Evolutionary conservation across 2,329 filamentous ascomycete genomes (phyloP).

Genomic region (Pyrenochaeta sp.): DNA sequence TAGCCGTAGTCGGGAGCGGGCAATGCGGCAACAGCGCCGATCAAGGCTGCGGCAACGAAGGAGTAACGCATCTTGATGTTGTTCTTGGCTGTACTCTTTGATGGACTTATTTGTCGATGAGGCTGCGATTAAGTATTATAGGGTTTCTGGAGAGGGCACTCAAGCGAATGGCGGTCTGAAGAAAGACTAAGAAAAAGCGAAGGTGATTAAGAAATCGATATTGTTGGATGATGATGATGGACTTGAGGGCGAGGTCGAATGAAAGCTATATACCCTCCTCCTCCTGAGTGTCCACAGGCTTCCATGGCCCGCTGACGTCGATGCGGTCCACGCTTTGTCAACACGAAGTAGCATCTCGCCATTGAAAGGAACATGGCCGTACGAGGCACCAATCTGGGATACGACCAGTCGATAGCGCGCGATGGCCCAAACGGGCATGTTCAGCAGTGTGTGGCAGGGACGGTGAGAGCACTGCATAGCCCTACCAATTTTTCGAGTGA

Average conservation of each 20-base stretch:
- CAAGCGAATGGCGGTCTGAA: slow-evolving; percentile 41
- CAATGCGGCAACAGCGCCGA: slow-evolving; percentile 40
- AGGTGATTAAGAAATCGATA: slow-evolving; percentile 33
- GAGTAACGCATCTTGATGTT: slow-evolving; percentile 43
- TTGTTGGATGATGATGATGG: slow-evolving; percentile 31
- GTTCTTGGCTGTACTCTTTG: slow-evolving; percentile 5
- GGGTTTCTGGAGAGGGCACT: slow-evolving; percentile 31
- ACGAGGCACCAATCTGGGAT: slow-evolving; percentile 37
- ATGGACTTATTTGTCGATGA: slow-evolving; percentile 8
- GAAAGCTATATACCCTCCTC: slow-evolving; percentile 37
- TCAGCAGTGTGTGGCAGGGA: slow-evolving; percentile 23
- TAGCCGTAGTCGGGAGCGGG: slow-evolving; percentile 31
- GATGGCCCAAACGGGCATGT: slow-evolving; percentile 22
- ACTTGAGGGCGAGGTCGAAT: slow-evolving; percentile 13
- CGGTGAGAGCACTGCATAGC: slow-evolving; percentile 22
- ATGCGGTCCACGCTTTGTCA: slow-evolving; percentile 32
- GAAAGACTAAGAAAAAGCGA: slow-evolving; percentile 37
- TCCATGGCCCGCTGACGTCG: slow-evolving; percentile 36
- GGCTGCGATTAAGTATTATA: slow-evolving; percentile 32
- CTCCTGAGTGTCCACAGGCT: slow-evolving; percentile 21
- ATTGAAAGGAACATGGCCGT: slow-evolving; percentile 20
- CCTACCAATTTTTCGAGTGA: slow-evolving; percentile 21
- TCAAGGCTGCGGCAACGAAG: slow-evolving; percentile 37
- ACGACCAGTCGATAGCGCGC: slow-evolving; percentile 45
- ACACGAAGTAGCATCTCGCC: slow-evolving; percentile 35